phyloP scores from a whole-genome alignment of 768 basidiomycete species.

The Tephrocybe sp. region DNA sequence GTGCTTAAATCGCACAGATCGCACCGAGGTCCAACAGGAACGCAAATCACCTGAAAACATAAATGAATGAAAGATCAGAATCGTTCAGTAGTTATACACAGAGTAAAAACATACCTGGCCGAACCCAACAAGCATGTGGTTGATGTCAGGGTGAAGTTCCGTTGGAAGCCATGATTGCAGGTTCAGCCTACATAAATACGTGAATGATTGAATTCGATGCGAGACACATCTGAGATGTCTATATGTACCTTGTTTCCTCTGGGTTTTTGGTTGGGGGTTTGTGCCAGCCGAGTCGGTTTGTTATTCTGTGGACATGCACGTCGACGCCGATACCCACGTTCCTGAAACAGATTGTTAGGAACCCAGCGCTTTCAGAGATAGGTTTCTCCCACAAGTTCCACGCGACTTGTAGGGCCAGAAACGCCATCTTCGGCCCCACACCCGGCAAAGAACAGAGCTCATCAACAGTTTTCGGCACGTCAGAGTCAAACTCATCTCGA shows the following conservation, averaged over 20 bases:
- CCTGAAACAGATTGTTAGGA: slow-evolving; percentile 34
- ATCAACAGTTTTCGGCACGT: slow-evolving; percentile 88
- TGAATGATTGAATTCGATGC: not conserved
- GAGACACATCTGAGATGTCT: not conserved
- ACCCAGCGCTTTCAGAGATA: not conserved
- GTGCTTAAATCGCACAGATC: slow-evolving; percentile 58
- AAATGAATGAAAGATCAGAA: slow-evolving; percentile 1
- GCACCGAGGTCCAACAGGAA: slow-evolving; percentile 66
- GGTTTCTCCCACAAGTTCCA: slow-evolving; percentile 67
- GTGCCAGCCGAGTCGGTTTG: slow-evolving; percentile 94
- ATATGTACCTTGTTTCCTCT: slow-evolving; percentile 77
- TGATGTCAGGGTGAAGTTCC: slow-evolving; percentile 73
- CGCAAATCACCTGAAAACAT: slow-evolving; percentile 56
- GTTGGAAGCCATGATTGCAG: slow-evolving; percentile 83
- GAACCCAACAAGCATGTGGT: slow-evolving; percentile 80
- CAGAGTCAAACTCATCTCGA: slow-evolving; percentile 71
- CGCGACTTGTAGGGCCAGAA: slow-evolving; percentile 77
- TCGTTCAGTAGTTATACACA: not conserved
- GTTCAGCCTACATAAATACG: slow-evolving; percentile 50
- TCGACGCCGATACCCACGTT: slow-evolving; percentile 95
- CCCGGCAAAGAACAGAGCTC: slow-evolving; percentile 86
- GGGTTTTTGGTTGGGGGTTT: slow-evolving; percentile 79
- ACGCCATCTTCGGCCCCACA: slow-evolving; percentile 97
- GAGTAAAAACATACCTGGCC: slow-evolving; percentile 62
- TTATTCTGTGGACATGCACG: slow-evolving; percentile 94